Conservation (phyloP, 306 rosid genomes). For the Prosopis cineraria region DNA sequence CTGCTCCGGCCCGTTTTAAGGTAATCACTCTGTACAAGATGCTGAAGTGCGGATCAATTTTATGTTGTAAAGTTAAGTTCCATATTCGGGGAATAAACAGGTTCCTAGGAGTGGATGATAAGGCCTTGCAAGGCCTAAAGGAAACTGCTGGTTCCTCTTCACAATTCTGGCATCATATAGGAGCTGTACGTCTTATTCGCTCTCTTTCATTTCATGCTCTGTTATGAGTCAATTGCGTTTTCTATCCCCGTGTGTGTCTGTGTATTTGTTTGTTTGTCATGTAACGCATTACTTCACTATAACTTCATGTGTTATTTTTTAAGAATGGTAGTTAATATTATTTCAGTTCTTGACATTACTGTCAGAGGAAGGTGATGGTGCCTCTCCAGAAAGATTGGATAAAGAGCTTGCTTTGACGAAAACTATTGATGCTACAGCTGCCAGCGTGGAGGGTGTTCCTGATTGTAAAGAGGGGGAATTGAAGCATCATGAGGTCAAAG, state of each 20-base stretch:
- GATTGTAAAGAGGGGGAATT: conserved; percentile 43
- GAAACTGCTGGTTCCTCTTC: conserved; percentile 56
- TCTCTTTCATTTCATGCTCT: conserved; percentile 2
- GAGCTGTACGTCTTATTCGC: conserved; percentile 43
- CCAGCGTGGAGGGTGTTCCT: conserved; percentile 42
- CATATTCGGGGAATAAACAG: conserved; percentile 32
- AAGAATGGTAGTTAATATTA: conserved; percentile 15
- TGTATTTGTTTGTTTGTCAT: neutral
- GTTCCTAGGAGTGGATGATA: conserved; percentile 54
- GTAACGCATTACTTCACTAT: neutral
- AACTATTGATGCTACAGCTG: conserved; percentile 56
- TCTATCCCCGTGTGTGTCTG: neutral
- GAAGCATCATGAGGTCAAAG: conserved; percentile 49
- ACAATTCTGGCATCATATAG: conserved; percentile 50
- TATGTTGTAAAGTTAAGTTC: neutral
- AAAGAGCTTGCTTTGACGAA: conserved; percentile 72
- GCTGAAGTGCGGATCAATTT: conserved; percentile 25
- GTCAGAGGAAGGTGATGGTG: conserved; percentile 56
- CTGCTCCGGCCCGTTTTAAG: conserved; percentile 60
- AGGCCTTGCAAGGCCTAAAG: conserved; percentile 51
- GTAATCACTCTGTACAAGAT: conserved; percentile 27
- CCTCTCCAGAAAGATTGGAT: conserved; percentile 47
- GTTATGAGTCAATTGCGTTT: neutral
- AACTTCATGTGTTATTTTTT: neutral
- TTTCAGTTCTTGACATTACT: conserved; percentile 76